Evolutionary conservation across 192 early-diverging fungal genomes (phyloP).

Genomic region (Haplosporangium gracile): DNA sequence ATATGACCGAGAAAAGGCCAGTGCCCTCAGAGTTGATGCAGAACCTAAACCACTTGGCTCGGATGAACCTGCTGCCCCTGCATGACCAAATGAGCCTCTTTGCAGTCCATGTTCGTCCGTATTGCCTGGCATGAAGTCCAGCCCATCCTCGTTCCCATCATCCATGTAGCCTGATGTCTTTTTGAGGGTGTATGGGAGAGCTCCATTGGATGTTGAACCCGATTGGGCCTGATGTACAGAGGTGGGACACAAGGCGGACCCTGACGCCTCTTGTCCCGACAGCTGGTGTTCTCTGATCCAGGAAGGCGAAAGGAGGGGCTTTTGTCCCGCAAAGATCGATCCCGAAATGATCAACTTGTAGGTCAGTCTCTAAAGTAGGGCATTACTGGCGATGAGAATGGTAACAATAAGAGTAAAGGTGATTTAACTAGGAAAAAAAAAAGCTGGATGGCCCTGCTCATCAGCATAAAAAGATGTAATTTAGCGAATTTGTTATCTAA

Average conservation of each 20-base stretch:
- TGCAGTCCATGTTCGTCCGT: background rate
- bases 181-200: background rate
- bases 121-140: background rate
- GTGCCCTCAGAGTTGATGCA: background rate
- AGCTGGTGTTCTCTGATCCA: slow-evolving; percentile 13
- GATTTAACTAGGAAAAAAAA: background rate
- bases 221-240: background rate
- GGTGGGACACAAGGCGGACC: background rate
- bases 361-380: slow-evolving; percentile 32
- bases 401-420: background rate
- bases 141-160: slow-evolving; percentile 17
- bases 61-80: background rate
- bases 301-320: slow-evolving; percentile 12
- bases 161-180: too few species aligned
- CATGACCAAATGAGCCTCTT: background rate
- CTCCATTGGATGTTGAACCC: background rate
- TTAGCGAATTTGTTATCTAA: too few species aligned
- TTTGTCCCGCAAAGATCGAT: slow-evolving; percentile 40
- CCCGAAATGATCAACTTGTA: slow-evolving; percentile 45
- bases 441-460: too few species aligned
- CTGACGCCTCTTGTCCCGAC: background rate
- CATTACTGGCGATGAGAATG: slow-evolving; percentile 39
- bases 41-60: background rate
- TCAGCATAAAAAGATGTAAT: too few species aligned
- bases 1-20: background rate